Percentiles rank a stretch among this genome's conserved stretches.
Conservation (phyloP, 83 land plant species). For the Picea abies region DNA sequence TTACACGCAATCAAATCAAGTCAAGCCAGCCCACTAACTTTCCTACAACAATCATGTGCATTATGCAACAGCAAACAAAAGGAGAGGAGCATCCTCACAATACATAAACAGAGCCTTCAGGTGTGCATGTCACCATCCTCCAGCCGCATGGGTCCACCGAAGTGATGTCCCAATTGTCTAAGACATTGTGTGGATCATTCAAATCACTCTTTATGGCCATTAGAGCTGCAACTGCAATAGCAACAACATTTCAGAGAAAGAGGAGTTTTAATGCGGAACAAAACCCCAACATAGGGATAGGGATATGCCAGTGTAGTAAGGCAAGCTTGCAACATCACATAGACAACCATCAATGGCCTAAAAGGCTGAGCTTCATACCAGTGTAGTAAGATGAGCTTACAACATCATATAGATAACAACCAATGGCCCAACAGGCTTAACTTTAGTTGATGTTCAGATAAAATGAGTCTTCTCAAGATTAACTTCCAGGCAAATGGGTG, state of each 20-base stretch:
- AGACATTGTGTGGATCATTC: slow-evolving; percentile 40
- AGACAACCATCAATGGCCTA: neutral
- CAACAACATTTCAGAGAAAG: neutral
- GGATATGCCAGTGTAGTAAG: neutral
- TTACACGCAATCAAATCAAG: neutral
- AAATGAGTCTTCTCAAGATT: too few relatives aligned
- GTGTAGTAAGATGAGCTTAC: neutral
- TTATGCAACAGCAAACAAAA: neutral
- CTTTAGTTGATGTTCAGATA: too few relatives aligned
- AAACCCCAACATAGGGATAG: too few relatives aligned
- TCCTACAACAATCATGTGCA: neutral
- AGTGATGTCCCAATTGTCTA: slow-evolving; percentile 46
- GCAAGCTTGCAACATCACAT: neutral
- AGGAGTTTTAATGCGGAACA: neutral
- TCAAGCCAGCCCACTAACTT: neutral
- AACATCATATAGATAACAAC: neutral
- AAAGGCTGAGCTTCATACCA: neutral
- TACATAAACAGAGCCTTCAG: slow-evolving; percentile 26
- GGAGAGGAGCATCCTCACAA: slow-evolving; percentile 19
- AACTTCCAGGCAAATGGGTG: too few relatives aligned
- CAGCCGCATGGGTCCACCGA: slow-evolving; percentile 47
- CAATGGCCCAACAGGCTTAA: too few relatives aligned
- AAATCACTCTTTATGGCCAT: slow-evolving; percentile 33
- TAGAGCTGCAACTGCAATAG: slow-evolving; percentile 34
- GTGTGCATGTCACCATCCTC: slow-evolving; percentile 43